Base-by-base conservation (phyloP, 2,329 filamentous ascomycete species). In the Sporothrix protearum region DNA sequence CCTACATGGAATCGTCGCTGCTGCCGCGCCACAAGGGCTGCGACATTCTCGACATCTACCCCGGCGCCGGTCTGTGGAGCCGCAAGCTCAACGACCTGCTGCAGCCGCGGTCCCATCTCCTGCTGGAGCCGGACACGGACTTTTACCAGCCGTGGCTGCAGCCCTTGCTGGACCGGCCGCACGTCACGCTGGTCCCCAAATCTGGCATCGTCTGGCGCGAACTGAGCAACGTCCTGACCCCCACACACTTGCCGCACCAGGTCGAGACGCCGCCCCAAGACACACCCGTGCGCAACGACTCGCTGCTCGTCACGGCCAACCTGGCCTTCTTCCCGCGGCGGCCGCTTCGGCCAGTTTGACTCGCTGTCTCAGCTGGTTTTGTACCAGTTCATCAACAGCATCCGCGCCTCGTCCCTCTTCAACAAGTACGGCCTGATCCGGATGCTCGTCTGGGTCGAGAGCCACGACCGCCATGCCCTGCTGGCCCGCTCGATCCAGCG, bases 41-140 rank as follows among this genome's bases (percentile, higher is more conserved):
- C 80, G 94, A 97, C 76, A 86, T 98, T 59, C 83, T 99, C 76
- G 95, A 98, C 78, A 83, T 97, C 71, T 93, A 94, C 79, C 95
- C 95, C 0, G 94, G 94, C 16, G 82, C 83, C 0, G 93, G 94
- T 9, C 70, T 97, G 2, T 96, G 91, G 88, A 97, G 94, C 45
- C 63, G 84, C 36, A 92, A 91, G 76, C 83, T 98, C 0, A 89
- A 97, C 78, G 85, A 92, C 0, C 82, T 86, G 61, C 83, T 99
- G 8, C 82, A 93, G 76, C 95, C 95, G 4, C 89, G 93, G 71
- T 89, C 88, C 5, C 96, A 99, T 82, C 82, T 97, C 59, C 84
- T 99, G 55, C 85, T 97, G 80, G 94, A 98, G 77, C 89, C 90
- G 2, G 87, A 92, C 45, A 79, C 81, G 2, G 80, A 83, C 0